These are phyloP conservation scores for Coniferiporia weirii DNA, from an alignment of 1,284 basidiomycete genomes.

Conservation along the genomic window DNA sequence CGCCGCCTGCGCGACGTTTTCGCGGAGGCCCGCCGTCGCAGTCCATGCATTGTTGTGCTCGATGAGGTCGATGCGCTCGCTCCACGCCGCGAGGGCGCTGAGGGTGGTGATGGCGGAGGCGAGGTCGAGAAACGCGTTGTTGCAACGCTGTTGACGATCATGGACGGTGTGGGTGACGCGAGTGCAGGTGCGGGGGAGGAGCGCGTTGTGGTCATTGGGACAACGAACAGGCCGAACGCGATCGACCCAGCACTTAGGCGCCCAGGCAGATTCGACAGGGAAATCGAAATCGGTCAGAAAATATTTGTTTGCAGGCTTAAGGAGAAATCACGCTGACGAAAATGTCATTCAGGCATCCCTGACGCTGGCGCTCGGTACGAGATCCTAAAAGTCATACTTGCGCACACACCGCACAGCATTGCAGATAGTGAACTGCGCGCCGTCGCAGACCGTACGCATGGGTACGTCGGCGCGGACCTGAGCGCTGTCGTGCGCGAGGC, in stretches of 20 bases:
- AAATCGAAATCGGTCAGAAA: conserved; percentile 89
- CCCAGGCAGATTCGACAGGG: conserved; percentile 93
- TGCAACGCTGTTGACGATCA: conserved; percentile 88
- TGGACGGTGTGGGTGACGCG: conserved; percentile 84
- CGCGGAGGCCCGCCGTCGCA: conserved; percentile 72
- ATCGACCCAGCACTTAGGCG: conserved; percentile 94
- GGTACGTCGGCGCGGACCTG: conserved; percentile 96
- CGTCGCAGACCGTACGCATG: conserved; percentile 82
- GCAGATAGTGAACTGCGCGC: conserved; percentile 52
- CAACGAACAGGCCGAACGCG: conserved; percentile 95
- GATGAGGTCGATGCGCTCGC: conserved; percentile 97
- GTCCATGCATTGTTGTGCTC: conserved; percentile 89
- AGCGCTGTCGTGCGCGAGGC: conserved; percentile 90
- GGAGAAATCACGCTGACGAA: no score
- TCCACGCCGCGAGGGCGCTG: conserved; percentile 82
- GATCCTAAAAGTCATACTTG: conserved; percentile 80
- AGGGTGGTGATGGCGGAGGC: conserved; percentile 78
- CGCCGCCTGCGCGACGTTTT: conserved; percentile 87
- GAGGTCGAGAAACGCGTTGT: conserved; percentile 97
- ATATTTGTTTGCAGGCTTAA: no score
- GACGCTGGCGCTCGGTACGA: conserved; percentile 76
- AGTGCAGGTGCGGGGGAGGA: conserved; percentile 34
- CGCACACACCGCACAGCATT: conserved; percentile 76
- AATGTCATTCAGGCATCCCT: conserved; percentile 65
- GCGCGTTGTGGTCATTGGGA: conserved; percentile 91